Conservation (phyloP, 1,139 yeast genomes). For the Eremothecium coryli region DNA sequence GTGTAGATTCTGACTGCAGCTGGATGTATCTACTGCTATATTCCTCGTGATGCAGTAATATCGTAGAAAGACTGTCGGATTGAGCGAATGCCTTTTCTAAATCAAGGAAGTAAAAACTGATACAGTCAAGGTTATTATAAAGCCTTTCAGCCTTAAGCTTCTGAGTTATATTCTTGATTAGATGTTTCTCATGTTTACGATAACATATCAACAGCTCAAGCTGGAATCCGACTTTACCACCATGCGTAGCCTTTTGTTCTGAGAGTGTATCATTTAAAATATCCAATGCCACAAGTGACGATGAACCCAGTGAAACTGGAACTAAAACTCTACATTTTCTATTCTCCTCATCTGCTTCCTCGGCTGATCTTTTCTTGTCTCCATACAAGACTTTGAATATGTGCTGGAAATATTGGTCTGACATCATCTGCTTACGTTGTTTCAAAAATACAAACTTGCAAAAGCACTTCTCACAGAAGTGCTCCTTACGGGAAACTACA, state of each 20-base stretch:
- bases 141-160: slow-evolving; percentile 18
- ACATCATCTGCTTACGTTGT: slow-evolving; percentile 75
- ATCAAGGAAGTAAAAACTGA: slow-evolving; percentile 35
- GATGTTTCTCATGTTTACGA: slow-evolving; percentile 13
- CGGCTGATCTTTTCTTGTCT: slow-evolving; percentile 26
- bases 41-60: slow-evolving; percentile 16
- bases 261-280: slow-evolving; percentile 49
- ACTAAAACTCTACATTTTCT: slow-evolving; percentile 39
- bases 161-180: slow-evolving; percentile 23
- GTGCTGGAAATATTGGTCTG: slow-evolving; percentile 59
- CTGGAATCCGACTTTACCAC: slow-evolving; percentile 62
- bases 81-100: slow-evolving; percentile 32
- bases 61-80: slow-evolving; percentile 8
- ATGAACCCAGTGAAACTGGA: slow-evolving; percentile 55
- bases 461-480: slow-evolving; percentile 65
- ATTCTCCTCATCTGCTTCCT: slow-evolving; percentile 20
- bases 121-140: slow-evolving; percentile 13
- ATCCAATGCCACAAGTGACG: slow-evolving; percentile 62
- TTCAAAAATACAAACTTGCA: slow-evolving; percentile 63
- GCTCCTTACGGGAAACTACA: slow-evolving; percentile 56
- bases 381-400: slow-evolving; percentile 38
- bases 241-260: slow-evolving; percentile 52
- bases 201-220: slow-evolving; percentile 40
- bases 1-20: slow-evolving; percentile 1
- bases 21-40: slow-evolving; percentile 9